Conservation (phyloP, 2,329 filamentous ascomycete species). For the Pseudogymnoascus sp. region DNA sequence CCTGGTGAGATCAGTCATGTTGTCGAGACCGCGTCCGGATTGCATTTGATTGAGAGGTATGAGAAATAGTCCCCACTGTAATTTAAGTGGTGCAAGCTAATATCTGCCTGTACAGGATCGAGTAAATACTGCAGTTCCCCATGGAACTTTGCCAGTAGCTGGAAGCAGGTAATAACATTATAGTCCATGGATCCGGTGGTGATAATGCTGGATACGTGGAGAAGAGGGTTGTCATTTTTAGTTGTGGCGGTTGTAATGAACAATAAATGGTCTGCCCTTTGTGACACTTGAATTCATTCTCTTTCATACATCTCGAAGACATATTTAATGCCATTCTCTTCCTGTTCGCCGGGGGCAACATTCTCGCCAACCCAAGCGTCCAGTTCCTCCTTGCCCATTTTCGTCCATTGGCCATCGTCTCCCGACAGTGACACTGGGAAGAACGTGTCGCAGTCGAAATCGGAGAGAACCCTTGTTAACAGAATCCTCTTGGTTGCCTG, state of each 20-base stretch:
- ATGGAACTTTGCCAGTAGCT: neutral
- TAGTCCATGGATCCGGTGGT: neutral
- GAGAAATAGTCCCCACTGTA: neutral
- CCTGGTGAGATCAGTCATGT: slow-evolving; percentile 79
- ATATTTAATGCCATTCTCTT: slow-evolving; percentile 59
- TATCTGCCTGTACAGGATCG: neutral
- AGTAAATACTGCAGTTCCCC: neutral
- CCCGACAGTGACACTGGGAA: slow-evolving; percentile 56
- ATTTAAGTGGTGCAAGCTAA: neutral
- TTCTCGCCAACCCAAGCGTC: slow-evolving; percentile 60
- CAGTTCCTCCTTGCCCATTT: slow-evolving; percentile 44
- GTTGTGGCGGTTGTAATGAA: neutral
- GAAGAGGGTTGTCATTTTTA: neutral
- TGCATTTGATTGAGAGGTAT: slow-evolving; percentile 92
- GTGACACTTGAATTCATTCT: slow-evolving; percentile 15
- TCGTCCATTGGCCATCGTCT: slow-evolving; percentile 45
- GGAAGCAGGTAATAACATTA: neutral
- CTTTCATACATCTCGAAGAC: slow-evolving; percentile 71
- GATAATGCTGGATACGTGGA: neutral
- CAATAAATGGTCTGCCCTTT: neutral
- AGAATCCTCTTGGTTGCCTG: slow-evolving; percentile 55
- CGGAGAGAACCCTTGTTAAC: slow-evolving; percentile 59
- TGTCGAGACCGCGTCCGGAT: slow-evolving; percentile 85
- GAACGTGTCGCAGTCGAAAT: slow-evolving; percentile 71
- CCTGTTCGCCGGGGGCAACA: slow-evolving; percentile 47